Conservation (phyloP, 2,329 filamentous ascomycete species). For the Aspergillus sclerotialis region DNA sequence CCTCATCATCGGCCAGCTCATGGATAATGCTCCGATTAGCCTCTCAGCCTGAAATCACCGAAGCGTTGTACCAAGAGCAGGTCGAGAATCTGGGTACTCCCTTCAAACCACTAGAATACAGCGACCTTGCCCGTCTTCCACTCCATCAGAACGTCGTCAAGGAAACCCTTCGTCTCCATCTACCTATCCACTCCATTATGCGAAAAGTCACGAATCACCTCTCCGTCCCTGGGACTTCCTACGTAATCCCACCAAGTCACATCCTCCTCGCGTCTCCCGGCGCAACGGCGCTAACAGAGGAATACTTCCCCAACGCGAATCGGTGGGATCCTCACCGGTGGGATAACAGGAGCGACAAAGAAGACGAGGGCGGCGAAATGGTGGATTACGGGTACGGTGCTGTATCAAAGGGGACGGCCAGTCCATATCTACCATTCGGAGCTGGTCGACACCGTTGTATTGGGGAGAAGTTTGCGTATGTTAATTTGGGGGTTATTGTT, state of each 20-base stretch:
- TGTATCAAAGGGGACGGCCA: conserved; percentile 53
- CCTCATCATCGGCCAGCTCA: conserved; percentile 66
- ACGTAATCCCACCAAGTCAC: conserved; percentile 70
- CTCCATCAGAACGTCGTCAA: conserved; percentile 60
- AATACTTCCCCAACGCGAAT: conserved; percentile 54
- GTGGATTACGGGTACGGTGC: conserved; percentile 57
- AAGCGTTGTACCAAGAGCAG: conserved; percentile 66
- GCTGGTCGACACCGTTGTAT: conserved; percentile 68
- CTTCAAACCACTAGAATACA: conserved; percentile 46
- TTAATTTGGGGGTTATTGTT: conserved; percentile 61
- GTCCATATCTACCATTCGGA: conserved; percentile 64
- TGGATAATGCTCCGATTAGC: conserved; percentile 74
- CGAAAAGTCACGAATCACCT: conserved; percentile 65
- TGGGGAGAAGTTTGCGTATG: conserved; percentile 68
- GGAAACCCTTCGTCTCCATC: conserved; percentile 65
- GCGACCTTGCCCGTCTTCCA: conserved; percentile 53
- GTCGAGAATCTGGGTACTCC: conserved; percentile 42
- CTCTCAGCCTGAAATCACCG: conserved; percentile 59
- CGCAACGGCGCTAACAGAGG: conserved; percentile 51
- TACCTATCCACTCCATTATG: conserved; percentile 67
- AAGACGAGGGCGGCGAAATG: conserved; percentile 46
- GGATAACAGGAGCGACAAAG: conserved; percentile 36
- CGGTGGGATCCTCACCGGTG: conserved; percentile 57
- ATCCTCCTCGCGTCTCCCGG: conserved; percentile 75
- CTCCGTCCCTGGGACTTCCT: conserved; percentile 49